Conservation (phyloP, 345 rosid species). For the Aegle marmelos region DNA sequence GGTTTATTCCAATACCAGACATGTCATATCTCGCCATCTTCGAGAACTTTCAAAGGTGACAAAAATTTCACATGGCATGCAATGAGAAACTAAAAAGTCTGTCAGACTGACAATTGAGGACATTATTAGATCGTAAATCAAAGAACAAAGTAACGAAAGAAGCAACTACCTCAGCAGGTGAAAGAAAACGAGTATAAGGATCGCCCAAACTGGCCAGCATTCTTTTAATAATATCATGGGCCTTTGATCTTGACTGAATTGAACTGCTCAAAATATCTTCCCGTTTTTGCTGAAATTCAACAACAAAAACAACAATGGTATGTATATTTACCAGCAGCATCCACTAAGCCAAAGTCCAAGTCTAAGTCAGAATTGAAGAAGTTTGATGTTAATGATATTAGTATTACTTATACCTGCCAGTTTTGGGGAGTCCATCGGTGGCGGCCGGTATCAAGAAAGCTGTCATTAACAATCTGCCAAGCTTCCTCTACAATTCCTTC, state of each 20-base stretch:
- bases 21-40: constrained; percentile 97
- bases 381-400: not conserved
- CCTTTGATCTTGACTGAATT: constrained; percentile 71
- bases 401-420: constrained; percentile 52
- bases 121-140: not conserved
- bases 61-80: constrained; percentile 27
- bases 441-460: constrained; percentile 55
- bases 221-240: constrained; percentile 70
- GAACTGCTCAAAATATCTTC: constrained; percentile 52
- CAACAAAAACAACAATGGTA: not conserved
- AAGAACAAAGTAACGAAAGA: not conserved
- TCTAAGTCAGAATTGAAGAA: too few relatives aligned
- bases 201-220: constrained; percentile 88
- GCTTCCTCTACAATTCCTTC: constrained; percentile 84
- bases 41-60: constrained; percentile 62
- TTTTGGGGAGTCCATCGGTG: constrained; percentile 62
- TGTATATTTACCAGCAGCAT: too few relatives aligned
- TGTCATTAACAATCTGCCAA: constrained; percentile 83
- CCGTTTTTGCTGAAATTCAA: constrained; percentile 50
- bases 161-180: constrained; percentile 73
- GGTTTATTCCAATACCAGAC: constrained; percentile 87
- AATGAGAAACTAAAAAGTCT: constrained; percentile 31
- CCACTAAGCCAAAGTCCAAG: too few relatives aligned
- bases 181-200: constrained; percentile 82
- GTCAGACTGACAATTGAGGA: constrained; percentile 12